A percentile compares a stretch with the other conserved stretches of the same genome.
These are phyloP conservation scores for grape (Vitis vinifera) DNA, from an alignment of 164 flowering plant genomes.

Conservation along the genomic window ASM3070453v1 NC_081816.1:6191501-6192000, in stretches of 20 bases:
- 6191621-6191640: not conserved
- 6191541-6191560: conserved; percentile 58
- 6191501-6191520: conserved; percentile 90
- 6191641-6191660: not conserved
- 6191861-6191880: conserved; percentile 90
- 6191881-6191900: conserved; percentile 58
- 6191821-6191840: too few species aligned
- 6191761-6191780: too few species aligned
- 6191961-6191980: conserved; percentile 57
- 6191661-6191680: not conserved
- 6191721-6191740: too few species aligned
- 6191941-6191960: conserved; percentile 75
- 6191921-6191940: conserved; percentile 72
- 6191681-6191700: too few species aligned
- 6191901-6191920: conserved; percentile 68
- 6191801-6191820: too few species aligned
- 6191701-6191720: too few species aligned
- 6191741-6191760: too few species aligned
- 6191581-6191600: conserved; percentile 87
- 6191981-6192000: conserved; percentile 14
- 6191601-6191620: conserved; percentile 51
- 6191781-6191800: too few species aligned
- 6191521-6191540: conserved; percentile 27
- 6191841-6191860: conserved; percentile 68
- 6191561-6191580: conserved; percentile 88